Percentiles rank a stretch among this genome's conserved stretches.
phyloP scores from a whole-genome alignment of 345 rosid species.

The Lenwebbia sp. region DNA sequence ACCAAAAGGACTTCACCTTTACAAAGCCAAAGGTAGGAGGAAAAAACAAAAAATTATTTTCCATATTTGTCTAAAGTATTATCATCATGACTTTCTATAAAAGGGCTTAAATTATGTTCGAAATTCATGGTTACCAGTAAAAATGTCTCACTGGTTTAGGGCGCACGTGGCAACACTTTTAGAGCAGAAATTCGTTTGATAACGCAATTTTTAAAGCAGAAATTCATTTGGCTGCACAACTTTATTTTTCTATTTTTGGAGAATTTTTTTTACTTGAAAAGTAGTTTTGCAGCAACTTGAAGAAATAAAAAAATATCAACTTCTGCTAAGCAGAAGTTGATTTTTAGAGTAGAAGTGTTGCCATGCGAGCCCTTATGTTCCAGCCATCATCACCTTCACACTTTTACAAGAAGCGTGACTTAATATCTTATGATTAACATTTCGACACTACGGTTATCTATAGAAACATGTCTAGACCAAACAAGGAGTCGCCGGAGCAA shows the following conservation, averaged over 20 bases:
- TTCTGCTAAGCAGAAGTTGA: too few species aligned
- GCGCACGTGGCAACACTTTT: too few species aligned
- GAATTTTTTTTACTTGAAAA: too few species aligned
- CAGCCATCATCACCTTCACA: background rate
- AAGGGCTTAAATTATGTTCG: background rate
- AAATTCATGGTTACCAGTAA: rapidly evolving
- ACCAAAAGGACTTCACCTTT: background rate
- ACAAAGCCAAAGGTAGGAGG: background rate
- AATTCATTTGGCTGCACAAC: too few species aligned
- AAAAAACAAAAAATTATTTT: background rate
- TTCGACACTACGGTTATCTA: background rate
- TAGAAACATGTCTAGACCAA: background rate
- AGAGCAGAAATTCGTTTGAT: too few species aligned
- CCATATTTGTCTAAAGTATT: background rate
- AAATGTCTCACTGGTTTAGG: background rate
- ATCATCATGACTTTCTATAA: background rate
- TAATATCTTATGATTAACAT: background rate
- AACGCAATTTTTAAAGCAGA: too few species aligned
- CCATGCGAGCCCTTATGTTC: background rate
- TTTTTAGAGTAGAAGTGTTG: too few species aligned
- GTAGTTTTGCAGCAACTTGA: too few species aligned
- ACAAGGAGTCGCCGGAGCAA: background rate
- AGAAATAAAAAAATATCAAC: too few species aligned
- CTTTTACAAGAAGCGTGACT: background rate
- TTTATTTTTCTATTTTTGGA: too few species aligned